phyloP scores from a whole-genome alignment of 306 rosid genomes.

The Dalbergia cultrata region DNA sequence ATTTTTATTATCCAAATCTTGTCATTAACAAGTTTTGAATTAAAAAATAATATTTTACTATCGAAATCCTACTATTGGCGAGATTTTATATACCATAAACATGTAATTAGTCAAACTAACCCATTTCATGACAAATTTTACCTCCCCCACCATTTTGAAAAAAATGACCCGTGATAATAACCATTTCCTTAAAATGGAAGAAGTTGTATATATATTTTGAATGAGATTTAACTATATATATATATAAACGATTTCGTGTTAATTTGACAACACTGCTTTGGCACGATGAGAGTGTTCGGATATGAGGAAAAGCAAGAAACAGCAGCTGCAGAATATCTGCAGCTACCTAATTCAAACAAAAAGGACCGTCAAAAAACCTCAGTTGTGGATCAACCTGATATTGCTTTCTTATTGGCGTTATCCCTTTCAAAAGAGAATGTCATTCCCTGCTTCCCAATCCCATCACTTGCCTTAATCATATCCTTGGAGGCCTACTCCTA shows the following conservation, averaged over 20 bases:
- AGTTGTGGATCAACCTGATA: not conserved
- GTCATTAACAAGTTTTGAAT: too few relatives aligned
- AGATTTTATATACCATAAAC: too few relatives aligned
- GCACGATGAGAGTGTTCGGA: not conserved
- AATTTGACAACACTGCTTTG: not conserved
- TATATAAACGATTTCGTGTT: not conserved
- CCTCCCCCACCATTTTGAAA: too few relatives aligned
- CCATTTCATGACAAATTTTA: too few relatives aligned
- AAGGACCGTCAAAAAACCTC: not conserved
- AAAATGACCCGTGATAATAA: too few relatives aligned
- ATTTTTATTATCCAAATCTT: too few relatives aligned
- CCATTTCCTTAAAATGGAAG: too few relatives aligned
- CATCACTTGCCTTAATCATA: too few relatives aligned
- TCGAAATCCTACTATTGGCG: too few relatives aligned
- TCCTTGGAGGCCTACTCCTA: too few relatives aligned
- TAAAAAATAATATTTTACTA: too few relatives aligned
- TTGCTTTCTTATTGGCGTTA: not conserved
- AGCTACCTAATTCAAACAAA: constrained; percentile 8
- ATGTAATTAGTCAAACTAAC: too few relatives aligned
- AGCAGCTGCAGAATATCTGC: not conserved
- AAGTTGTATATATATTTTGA: not conserved
- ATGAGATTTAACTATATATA: not conserved
- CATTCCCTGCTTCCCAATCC: not conserved
- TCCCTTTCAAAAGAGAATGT: not conserved
- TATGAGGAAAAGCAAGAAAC: not conserved